A percentile compares a stretch with the other conserved stretches of the same genome.
Evolutionary conservation across 208 protist species (phyloP).

Genomic region (Trichomonas tenax): DNA sequence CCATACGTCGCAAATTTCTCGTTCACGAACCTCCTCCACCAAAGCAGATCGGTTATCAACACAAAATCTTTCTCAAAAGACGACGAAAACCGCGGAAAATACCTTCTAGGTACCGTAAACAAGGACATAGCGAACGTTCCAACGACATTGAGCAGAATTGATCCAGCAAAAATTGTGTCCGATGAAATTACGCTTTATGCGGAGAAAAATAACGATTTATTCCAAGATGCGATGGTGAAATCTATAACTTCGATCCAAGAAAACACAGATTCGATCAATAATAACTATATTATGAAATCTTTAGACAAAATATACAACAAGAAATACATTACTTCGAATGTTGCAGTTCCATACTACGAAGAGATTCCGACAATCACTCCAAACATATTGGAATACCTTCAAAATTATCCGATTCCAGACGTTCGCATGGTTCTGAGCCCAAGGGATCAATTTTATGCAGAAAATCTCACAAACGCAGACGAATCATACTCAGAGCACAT

Average conservation of each 20-base stretch:
- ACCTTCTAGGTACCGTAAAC: background rate
- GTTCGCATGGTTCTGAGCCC: background rate
- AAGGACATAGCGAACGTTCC: background rate
- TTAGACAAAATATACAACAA: background rate
- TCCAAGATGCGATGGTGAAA: background rate
- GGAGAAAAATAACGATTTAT: background rate
- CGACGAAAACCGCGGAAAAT: background rate
- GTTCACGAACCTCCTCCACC: background rate
- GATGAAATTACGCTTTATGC: background rate
- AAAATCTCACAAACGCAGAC: background rate
- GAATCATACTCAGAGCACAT: background rate
- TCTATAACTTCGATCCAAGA: background rate
- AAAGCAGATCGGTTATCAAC: background rate
- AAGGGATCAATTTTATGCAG: background rate
- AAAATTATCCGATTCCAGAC: background rate
- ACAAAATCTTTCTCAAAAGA: background rate
- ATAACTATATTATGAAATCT: background rate
- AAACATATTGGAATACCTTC: background rate
- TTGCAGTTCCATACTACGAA: background rate
- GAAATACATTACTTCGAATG: background rate
- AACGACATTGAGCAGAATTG: background rate
- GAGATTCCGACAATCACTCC: background rate
- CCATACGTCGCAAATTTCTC: background rate
- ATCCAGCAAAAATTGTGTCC: background rate
- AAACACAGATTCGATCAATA: background rate